Base-by-base conservation (phyloP, 352 stramenopile species). In the Labyrinthula sp. region DNA sequence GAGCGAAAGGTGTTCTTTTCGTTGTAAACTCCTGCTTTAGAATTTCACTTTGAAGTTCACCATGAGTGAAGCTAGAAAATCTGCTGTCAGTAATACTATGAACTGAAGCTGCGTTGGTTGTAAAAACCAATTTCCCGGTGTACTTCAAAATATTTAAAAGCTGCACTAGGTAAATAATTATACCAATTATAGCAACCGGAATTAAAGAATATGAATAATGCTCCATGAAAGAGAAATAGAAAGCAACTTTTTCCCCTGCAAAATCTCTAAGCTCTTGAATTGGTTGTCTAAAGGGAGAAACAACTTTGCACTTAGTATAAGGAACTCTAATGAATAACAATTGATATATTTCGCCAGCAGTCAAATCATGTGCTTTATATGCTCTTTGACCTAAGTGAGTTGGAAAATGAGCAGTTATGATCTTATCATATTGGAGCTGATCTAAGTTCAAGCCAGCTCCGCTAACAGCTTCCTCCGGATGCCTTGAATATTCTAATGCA, bases 161-260 rank as follows among this genome's bases (percentile, higher is more conserved):
- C 48, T 86, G 71, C 41, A 77, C 38, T 6, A 89, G 57, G 48
- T 91, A 82, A 15, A 90, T 77, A n/a, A 87, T 18, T 24, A 79
- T 37, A 1, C 85, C 84, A 22, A 92, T 49, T 5, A 77, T 52
- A 22, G 78, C 75, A 8, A 89, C 73, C 8, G 76, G 72, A 3
- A 94, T 57, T 4, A 97, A 66, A 68, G 84, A 90, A 38, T 74
- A 71, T 15, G 82, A 88, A 60, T 89, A 92, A 66, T 89, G 85
- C 26, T 88, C 79, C 2, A 95, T 59, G 60, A 92, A 97, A 6
- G 81, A 77, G 65, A 95, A 95, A 65, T 95, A 96, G 48, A 95
- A 93, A 0, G 81, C 82, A 38, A 97, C 73, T 61, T 94, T 77
- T 59, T 88, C 76, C 25, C 76, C 76, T 47, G 78, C 81, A 54